phyloP scores from a whole-genome alignment of 108 stramenopile genomes.

The Cyclotella distinguenda region DNA sequence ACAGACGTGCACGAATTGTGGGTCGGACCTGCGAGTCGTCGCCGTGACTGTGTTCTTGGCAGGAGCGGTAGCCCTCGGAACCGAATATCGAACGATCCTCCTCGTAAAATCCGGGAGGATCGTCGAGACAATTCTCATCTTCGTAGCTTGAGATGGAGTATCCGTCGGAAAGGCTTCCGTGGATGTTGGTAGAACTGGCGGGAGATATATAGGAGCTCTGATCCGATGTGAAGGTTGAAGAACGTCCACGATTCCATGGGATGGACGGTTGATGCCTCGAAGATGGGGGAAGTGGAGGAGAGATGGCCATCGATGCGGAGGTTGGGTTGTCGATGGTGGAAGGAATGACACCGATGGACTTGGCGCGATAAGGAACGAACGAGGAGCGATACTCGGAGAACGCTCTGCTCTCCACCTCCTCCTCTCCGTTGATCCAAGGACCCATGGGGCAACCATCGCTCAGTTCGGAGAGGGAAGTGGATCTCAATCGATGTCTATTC shows the following conservation, averaged over 20 bases:
- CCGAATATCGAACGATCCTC: too few species aligned
- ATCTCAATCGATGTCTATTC: conserved; percentile 19
- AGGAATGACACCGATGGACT: background rate
- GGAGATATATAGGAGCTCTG: conserved; percentile 20
- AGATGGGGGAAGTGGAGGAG: conserved; percentile 4
- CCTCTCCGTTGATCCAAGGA: background rate
- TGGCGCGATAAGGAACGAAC: background rate
- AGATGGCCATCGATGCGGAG: background rate
- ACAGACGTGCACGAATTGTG: conserved; percentile 4
- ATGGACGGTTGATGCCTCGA: background rate
- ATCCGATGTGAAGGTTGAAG: conserved; percentile 20
- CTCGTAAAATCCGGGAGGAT: conserved; percentile 8
- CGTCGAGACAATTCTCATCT: conserved; percentile 8
- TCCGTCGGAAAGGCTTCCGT: background rate
- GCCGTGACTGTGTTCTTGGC: too few species aligned
- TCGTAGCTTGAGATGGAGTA: conserved; percentile 7
- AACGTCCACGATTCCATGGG: conserved; percentile 3
- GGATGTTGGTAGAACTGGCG: background rate
- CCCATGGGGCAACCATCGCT: conserved; percentile 17
- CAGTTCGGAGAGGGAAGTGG: conserved; percentile 32
- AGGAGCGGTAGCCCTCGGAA: too few species aligned
- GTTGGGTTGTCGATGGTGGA: conserved; percentile 10
- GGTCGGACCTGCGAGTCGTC: background rate
- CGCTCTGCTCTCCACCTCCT: background rate
- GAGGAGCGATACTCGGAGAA: background rate